A percentile compares a stretch with the other conserved stretches of the same genome.
Conservation (phyloP, 163 green algal genomes). For the Scenedesmus sp. region DNA sequence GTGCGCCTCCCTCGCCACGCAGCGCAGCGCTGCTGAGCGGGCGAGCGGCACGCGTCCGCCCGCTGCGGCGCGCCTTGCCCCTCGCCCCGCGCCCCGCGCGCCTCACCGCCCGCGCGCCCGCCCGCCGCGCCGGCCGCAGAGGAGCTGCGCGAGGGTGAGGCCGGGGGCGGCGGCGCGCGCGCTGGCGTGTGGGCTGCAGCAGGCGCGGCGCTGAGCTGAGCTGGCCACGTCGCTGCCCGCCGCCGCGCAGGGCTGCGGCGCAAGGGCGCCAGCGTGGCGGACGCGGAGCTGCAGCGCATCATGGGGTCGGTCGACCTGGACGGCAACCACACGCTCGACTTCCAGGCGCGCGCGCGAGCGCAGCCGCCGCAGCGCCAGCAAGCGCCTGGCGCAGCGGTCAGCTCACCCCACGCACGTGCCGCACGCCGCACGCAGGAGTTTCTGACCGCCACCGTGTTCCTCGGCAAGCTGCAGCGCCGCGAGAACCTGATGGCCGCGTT, state of each 20-base stretch:
- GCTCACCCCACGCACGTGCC: neutral
- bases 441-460: slow-evolving; percentile 58
- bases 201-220: neutral
- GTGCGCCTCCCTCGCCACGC: too few species aligned
- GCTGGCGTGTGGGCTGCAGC: slow-evolving; percentile 3
- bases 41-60: too few species aligned
- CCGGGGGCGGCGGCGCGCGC: too few species aligned
- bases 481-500: slow-evolving; percentile 66
- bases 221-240: too few species aligned
- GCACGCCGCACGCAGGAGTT: slow-evolving; percentile 47
- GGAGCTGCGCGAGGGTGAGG: slow-evolving; percentile 80
- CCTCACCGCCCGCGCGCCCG: too few species aligned
- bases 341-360: too few species aligned
- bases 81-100: too few species aligned
- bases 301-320: slow-evolving; percentile 83
- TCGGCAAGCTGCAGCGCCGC: slow-evolving; percentile 72
- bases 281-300: slow-evolving; percentile 68
- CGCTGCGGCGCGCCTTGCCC: too few species aligned
- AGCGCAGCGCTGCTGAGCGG: too few species aligned
- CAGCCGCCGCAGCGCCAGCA: neutral
- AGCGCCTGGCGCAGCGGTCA: neutral
- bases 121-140: too few species aligned
- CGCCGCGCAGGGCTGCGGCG: slow-evolving; percentile 34
- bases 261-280: slow-evolving; percentile 51
- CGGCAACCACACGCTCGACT: slow-evolving; percentile 86